phyloP scores from a whole-genome alignment of 1,139 yeast species.

The Geotrichum reessii region DNA sequence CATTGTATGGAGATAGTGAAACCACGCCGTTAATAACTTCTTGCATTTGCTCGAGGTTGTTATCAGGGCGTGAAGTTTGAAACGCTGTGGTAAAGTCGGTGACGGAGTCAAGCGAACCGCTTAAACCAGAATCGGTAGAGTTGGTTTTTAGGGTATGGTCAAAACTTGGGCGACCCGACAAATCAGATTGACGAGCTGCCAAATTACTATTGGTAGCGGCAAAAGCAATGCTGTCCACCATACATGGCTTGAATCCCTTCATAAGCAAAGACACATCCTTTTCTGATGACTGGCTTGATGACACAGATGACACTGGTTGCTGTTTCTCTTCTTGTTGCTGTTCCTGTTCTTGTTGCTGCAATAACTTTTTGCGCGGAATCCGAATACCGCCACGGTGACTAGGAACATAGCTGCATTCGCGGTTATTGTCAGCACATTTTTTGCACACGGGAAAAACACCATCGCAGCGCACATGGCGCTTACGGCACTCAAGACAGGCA shows the following conservation, averaged over 20 bases:
- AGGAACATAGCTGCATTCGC: slow-evolving; percentile 18
- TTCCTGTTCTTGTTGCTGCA: background rate
- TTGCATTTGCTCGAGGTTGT: slow-evolving; percentile 6
- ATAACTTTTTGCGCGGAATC: slow-evolving; percentile 17
- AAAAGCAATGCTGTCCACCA: background rate
- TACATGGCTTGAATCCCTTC: slow-evolving; percentile 4
- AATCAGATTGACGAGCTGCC: background rate
- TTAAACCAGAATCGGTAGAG: background rate
- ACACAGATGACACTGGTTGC: background rate
- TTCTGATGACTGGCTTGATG: background rate
- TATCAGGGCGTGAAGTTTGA: background rate
- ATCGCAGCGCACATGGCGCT: slow-evolving; percentile 20
- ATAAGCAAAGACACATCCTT: background rate
- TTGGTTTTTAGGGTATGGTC: background rate
- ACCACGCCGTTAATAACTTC: slow-evolving; percentile 19
- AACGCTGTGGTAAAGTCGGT: background rate
- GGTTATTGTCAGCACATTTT: slow-evolving; percentile 15
- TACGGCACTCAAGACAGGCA: slow-evolving; percentile 20
- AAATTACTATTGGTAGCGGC: background rate
- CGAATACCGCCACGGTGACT: slow-evolving; percentile 20
- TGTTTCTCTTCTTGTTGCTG: background rate
- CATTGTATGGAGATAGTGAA: slow-evolving; percentile 15
- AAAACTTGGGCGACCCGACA: background rate
- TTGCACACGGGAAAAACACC: slow-evolving; percentile 19
- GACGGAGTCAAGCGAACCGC: background rate